Conservation (phyloP, 352 stramenopile species). For the Globisporangium heterothallicum region DNA sequence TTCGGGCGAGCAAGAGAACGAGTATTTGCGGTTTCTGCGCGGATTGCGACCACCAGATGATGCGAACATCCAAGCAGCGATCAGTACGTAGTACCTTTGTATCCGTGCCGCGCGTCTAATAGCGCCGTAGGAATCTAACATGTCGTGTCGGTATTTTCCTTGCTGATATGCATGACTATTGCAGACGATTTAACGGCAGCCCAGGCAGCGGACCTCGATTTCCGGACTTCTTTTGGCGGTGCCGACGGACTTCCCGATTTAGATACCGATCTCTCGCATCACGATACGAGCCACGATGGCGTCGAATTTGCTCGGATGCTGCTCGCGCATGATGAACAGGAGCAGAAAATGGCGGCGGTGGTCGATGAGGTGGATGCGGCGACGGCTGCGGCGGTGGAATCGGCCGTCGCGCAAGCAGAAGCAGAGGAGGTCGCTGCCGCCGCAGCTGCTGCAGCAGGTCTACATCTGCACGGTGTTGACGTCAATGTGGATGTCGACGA, state of each 20-base stretch:
- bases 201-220: constrained; percentile 65
- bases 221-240: constrained; percentile 61
- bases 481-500: constrained; percentile 8
- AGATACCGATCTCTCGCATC: constrained; percentile 33
- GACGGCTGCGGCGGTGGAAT: constrained; percentile 3
- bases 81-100: constrained; percentile 24
- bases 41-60: constrained; percentile 57
- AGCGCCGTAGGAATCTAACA: not conserved
- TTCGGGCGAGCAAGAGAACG: constrained; percentile 38
- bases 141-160: constrained; percentile 4
- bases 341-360: constrained; percentile 18
- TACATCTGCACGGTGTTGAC: constrained; percentile 3
- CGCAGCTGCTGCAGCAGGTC: constrained; percentile 5
- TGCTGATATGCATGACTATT: not conserved
- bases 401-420: constrained; percentile 11
- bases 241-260: constrained; percentile 55
- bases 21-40: constrained; percentile 77
- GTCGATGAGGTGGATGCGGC: constrained; percentile 10
- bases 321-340: constrained; percentile 59
- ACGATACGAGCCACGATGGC: constrained; percentile 41
- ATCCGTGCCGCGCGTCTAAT: constrained; percentile 3
- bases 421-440: not conserved
- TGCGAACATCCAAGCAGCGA: constrained; percentile 28
- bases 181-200: constrained; percentile 48
- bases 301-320: constrained; percentile 69